Evolutionary conservation across 805 yeast genomes (phyloP).

Genomic region (Nakazawaea molendinolei): DNA sequence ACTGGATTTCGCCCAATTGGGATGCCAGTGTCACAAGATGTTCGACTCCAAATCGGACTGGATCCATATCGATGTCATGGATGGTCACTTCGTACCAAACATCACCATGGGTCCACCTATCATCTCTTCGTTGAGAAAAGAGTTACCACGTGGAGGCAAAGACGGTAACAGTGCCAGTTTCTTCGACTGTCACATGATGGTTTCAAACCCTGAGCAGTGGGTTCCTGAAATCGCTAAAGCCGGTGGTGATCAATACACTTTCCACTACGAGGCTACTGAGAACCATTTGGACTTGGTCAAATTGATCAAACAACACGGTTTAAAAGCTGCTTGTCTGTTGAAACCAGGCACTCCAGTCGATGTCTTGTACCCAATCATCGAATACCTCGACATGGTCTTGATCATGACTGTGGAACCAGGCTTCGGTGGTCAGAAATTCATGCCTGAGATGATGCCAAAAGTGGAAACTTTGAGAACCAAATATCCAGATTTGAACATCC

Average conservation of each 20-base stretch:
- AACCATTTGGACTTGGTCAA: conserved; percentile 70
- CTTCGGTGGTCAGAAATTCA: conserved; percentile 96
- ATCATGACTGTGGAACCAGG: conserved; percentile 99
- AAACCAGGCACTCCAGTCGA: conserved; percentile 91
- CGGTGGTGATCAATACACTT: conserved; percentile 94
- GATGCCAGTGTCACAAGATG: conserved; percentile 78
- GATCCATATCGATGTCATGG: conserved; percentile 98
- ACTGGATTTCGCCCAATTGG: conserved; percentile 84
- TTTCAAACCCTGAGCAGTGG: conserved; percentile 87
- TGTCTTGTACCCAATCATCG: conserved; percentile 68
- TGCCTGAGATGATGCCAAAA: conserved; percentile 95
- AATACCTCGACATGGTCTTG: conserved; percentile 84
- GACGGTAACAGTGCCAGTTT: conserved; percentile 37
- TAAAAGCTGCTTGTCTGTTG: conserved; percentile 90
- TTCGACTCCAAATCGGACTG: conserved; percentile 84
- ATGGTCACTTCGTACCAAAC: conserved; percentile 97
- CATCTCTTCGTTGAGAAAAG: conserved; percentile 67
- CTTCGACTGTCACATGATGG: conserved; percentile 99
- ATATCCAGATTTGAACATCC: conserved; percentile 78
- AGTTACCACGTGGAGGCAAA: conserved; percentile 58
- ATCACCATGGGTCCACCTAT: conserved; percentile 91
- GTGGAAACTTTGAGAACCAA: conserved; percentile 67
- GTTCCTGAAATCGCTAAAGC: conserved; percentile 85
- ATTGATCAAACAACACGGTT: conserved; percentile 70
- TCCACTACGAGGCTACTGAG: conserved; percentile 89